phyloP scores from a whole-genome alignment of 805 yeast genomes.

The Candida insectalens region DNA sequence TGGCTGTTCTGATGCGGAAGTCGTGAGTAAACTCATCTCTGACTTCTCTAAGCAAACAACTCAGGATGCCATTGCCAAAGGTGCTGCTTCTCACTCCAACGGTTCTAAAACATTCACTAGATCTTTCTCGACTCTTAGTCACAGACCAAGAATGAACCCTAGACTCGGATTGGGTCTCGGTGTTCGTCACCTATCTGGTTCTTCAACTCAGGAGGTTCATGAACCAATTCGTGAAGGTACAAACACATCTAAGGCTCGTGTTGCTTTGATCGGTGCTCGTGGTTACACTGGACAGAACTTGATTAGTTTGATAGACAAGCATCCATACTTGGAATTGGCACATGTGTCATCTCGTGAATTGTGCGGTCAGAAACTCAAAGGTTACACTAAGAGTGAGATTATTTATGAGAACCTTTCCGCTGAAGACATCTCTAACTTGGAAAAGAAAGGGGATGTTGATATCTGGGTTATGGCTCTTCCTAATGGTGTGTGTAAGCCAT shows the following conservation, averaged over 20 bases:
- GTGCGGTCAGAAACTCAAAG: constrained; percentile 75
- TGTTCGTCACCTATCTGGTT: no score
- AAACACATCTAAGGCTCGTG: constrained; percentile 54
- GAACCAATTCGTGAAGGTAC: constrained; percentile 52
- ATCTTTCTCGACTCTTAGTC: constrained; percentile 14
- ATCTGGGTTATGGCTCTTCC: constrained; percentile 99
- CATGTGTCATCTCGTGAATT: constrained; percentile 96
- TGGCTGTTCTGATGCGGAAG: constrained; percentile 59
- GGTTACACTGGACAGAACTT: constrained; percentile 95
- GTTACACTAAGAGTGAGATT: constrained; percentile 75
- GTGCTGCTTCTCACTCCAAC: constrained; percentile 31
- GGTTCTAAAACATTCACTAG: constrained; percentile 27
- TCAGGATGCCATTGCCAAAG: no score
- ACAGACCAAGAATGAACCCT: not conserved
- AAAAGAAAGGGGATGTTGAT: constrained; percentile 70
- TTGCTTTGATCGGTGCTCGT: constrained; percentile 96
- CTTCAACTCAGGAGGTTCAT: not conserved
- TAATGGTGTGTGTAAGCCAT: constrained; percentile 90
- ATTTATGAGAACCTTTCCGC: constrained; percentile 78
- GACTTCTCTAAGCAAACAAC: constrained; percentile 39
- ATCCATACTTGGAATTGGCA: constrained; percentile 77
- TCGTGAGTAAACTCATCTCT: constrained; percentile 54
- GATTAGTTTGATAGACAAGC: constrained; percentile 76
- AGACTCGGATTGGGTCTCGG: not conserved
- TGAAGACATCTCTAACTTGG: constrained; percentile 77